These are phyloP conservation scores for Pseudopyricularia cyperi DNA, from an alignment of 2,329 filamentous ascomycete genomes.

Conservation along the genomic window DNA sequence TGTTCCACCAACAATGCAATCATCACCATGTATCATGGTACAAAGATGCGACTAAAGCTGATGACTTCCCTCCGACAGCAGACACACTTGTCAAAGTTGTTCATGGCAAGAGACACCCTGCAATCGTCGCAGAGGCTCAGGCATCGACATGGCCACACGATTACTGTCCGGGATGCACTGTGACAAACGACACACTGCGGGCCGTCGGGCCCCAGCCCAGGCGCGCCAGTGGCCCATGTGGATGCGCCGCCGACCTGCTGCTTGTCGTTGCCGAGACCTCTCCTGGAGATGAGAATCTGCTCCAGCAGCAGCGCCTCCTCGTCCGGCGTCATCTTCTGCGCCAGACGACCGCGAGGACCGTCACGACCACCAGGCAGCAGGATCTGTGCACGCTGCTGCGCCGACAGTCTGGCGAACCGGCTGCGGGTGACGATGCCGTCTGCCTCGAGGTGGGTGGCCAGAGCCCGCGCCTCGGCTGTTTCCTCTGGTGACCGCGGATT, in stretches of 20 bases:
- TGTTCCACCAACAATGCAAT: neutral
- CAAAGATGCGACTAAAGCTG: slow-evolving; percentile 84
- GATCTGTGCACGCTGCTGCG: slow-evolving; percentile 57
- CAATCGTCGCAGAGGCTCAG: slow-evolving; percentile 92
- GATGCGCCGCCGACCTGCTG: slow-evolving; percentile 4
- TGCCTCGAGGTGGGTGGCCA: slow-evolving; percentile 67
- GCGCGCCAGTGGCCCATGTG: slow-evolving; percentile 58
- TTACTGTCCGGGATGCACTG: slow-evolving; percentile 68
- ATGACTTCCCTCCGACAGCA: slow-evolving; percentile 81
- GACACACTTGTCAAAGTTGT: slow-evolving; percentile 94
- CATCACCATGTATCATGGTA: slow-evolving; percentile 44
- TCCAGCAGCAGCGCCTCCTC: slow-evolving; percentile 50
- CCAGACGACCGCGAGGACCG: slow-evolving; percentile 18
- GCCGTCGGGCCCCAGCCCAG: slow-evolving; percentile 55
- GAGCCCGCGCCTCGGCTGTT: slow-evolving; percentile 64
- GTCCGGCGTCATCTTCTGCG: slow-evolving; percentile 34
- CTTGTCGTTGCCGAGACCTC: slow-evolving; percentile 13
- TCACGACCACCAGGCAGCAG: slow-evolving; percentile 28
- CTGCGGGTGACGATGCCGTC: slow-evolving; percentile 69
- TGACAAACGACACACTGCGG: slow-evolving; percentile 93
- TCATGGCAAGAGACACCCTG: slow-evolving; percentile 83
- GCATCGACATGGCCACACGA: slow-evolving; percentile 95
- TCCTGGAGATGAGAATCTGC: slow-evolving; percentile 42
- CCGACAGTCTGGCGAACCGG: slow-evolving; percentile 54
- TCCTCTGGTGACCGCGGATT: slow-evolving; percentile 69